A percentile compares a stretch with the other conserved stretches of the same genome.
Conservation (phyloP, 208 protist genomes). For the Vickermania spadyakhi region DNA sequence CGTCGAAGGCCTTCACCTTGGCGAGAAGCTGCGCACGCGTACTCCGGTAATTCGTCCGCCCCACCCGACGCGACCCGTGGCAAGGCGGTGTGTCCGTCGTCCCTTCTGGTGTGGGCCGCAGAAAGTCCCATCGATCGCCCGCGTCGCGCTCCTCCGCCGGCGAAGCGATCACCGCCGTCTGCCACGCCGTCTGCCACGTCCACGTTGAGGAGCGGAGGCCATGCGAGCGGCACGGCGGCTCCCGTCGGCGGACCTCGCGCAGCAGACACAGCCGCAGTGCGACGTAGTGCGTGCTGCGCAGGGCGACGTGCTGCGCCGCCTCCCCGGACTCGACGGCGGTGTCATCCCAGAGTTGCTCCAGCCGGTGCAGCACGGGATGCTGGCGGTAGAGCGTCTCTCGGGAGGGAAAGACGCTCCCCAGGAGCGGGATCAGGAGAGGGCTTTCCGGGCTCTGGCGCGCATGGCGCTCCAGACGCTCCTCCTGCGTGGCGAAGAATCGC, state of each 20-base stretch:
- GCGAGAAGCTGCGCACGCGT: background rate
- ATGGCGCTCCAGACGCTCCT: background rate
- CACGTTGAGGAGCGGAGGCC: background rate
- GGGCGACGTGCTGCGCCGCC: too few species aligned
- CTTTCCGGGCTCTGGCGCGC: background rate
- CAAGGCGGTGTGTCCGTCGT: background rate
- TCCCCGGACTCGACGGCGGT: too few species aligned
- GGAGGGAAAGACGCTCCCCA: background rate
- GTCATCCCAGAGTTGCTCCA: too few species aligned
- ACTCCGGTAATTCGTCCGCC: background rate
- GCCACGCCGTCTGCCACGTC: background rate
- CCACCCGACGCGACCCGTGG: background rate
- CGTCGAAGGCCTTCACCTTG: background rate
- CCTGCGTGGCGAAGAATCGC: background rate
- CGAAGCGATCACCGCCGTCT: background rate
- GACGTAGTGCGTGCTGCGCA: background rate
- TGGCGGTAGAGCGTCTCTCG: background rate
- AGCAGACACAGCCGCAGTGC: background rate
- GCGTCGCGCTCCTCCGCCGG: background rate
- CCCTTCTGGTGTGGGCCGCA: background rate
- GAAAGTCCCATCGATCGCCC: background rate
- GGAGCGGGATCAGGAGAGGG: background rate
- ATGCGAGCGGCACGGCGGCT: background rate
- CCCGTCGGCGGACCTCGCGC: background rate
- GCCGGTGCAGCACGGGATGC: background rate